A percentile compares a stretch with the other conserved stretches of the same genome.
phyloP scores from a whole-genome alignment of 176 grass and related monocot species.

The Oryza glaberrima region DNA sequence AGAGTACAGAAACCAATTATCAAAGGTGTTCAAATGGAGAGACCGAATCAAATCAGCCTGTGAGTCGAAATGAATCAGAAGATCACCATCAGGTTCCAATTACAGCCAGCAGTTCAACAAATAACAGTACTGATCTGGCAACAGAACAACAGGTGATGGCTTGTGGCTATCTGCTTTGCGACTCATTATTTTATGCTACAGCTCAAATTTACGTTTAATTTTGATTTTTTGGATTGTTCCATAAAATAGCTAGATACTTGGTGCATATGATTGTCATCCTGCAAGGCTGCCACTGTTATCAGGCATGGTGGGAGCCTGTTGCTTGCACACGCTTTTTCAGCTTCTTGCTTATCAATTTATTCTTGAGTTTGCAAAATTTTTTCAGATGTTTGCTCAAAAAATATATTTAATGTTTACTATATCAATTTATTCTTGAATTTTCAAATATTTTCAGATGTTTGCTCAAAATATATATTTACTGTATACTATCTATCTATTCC shows the following conservation, averaged over 20 bases:
- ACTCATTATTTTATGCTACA: not conserved
- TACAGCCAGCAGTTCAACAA: constrained; percentile 33
- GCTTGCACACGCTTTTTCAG: not conserved
- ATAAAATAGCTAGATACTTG: not conserved
- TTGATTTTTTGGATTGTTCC: not conserved
- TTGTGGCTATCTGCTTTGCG: not conserved
- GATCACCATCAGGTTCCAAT: constrained; percentile 36
- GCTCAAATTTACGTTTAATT: not conserved
- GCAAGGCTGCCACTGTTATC: not conserved
- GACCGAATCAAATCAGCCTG: constrained; percentile 34
- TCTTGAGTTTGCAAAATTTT: constrained; percentile 2
- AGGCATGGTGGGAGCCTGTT: not conserved
- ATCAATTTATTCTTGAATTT: constrained; percentile 4
- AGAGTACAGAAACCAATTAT: constrained; percentile 40
- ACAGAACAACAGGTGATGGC: constrained; percentile 35
- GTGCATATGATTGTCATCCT: constrained; percentile 31
- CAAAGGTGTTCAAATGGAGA: constrained; percentile 37
- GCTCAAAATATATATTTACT: constrained; percentile 4
- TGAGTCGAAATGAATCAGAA: constrained; percentile 29
- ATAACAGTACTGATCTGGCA: constrained; percentile 14
- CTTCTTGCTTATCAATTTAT: not conserved
- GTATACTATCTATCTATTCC: not conserved
- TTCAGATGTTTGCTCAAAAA: constrained; percentile 24
- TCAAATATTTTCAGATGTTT: constrained; percentile 21
- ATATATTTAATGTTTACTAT: constrained; percentile 4